phyloP scores from a whole-genome alignment of 2,329 filamentous ascomycete species.

The Graphilbum fragrans region DNA sequence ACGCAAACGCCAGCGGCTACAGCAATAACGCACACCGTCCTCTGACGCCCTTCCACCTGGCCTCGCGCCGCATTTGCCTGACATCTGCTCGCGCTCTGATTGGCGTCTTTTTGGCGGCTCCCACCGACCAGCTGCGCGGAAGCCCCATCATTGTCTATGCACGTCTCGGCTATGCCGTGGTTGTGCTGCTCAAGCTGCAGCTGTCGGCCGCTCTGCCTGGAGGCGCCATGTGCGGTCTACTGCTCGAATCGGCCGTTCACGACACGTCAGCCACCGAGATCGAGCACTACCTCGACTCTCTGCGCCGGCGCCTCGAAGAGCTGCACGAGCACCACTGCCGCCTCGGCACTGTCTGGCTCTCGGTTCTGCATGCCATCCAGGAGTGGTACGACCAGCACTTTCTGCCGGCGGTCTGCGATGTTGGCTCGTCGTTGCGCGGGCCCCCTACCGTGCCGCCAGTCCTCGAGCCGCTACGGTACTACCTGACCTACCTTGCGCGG shows the following conservation, averaged over 20 bases:
- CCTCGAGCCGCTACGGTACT: neutral
- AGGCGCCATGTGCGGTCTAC: constrained; percentile 5
- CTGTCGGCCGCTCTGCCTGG: constrained; percentile 6
- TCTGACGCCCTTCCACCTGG: constrained; percentile 1
- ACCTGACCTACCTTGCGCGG: too few species aligned
- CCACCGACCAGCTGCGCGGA: constrained; percentile 5
- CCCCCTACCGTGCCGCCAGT: neutral
- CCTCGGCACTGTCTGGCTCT: neutral
- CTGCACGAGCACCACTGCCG: neutral
- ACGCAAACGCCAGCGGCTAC: neutral
- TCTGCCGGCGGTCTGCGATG: neutral
- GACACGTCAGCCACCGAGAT: neutral
- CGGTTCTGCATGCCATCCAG: neutral
- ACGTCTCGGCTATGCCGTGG: constrained; percentile 6
- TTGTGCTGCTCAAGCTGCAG: constrained; percentile 8
- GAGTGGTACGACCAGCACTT: neutral
- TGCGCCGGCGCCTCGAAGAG: neutral
- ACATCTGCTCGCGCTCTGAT: constrained; percentile 4
- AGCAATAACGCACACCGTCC: neutral
- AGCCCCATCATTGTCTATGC: constrained; percentile 5
- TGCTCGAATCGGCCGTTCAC: neutral
- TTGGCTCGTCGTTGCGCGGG: neutral
- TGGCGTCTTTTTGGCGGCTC: constrained; percentile 5
- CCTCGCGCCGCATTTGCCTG: constrained; percentile 4
- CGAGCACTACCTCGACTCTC: neutral